Evolutionary conservation across 2,329 filamentous ascomycete genomes (phyloP).

Genomic region (Phoma sp.): DNA sequence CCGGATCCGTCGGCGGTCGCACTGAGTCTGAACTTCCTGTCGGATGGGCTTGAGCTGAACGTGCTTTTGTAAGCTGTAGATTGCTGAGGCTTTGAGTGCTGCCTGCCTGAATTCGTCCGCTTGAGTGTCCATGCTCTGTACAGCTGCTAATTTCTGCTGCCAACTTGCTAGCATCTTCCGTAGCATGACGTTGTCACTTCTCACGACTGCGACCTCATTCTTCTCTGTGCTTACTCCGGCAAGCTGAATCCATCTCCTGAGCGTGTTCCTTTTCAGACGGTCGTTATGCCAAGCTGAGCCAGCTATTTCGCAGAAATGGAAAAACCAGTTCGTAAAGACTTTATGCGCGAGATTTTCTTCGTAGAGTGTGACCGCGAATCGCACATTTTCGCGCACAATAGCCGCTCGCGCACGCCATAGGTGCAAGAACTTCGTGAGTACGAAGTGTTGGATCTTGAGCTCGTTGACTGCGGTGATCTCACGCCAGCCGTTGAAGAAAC

Average conservation of each 20-base stretch:
- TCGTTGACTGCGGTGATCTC: slow-evolving; percentile 68
- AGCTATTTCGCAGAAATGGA: slow-evolving; percentile 42
- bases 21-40: slow-evolving; percentile 51
- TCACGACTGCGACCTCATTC: slow-evolving; percentile 29
- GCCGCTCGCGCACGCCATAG: slow-evolving; percentile 57
- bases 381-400: slow-evolving; percentile 44
- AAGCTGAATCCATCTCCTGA: slow-evolving; percentile 39
- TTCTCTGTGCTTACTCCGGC: slow-evolving; percentile 34
- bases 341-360: slow-evolving; percentile 42
- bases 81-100: slow-evolving; percentile 27
- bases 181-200: slow-evolving; percentile 30
- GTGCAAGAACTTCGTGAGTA: slow-evolving; percentile 60
- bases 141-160: slow-evolving; percentile 23
- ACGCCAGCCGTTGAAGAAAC: slow-evolving; percentile 73
- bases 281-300: slow-evolving; percentile 43
- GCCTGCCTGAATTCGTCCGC: slow-evolving; percentile 42
- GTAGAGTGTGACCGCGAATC: slow-evolving; percentile 37
- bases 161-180: slow-evolving; percentile 33
- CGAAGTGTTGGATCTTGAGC: slow-evolving; percentile 58
- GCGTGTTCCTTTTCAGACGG: slow-evolving; percentile 31
- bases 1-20: slow-evolving; percentile 54
- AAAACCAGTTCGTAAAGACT: slow-evolving; percentile 47
- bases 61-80: slow-evolving; percentile 44
- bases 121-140: slow-evolving; percentile 42
- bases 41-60: slow-evolving; percentile 53